Base-by-base conservation (phyloP, 768 basidiomycete species). In the Boletus sp. region DNA sequence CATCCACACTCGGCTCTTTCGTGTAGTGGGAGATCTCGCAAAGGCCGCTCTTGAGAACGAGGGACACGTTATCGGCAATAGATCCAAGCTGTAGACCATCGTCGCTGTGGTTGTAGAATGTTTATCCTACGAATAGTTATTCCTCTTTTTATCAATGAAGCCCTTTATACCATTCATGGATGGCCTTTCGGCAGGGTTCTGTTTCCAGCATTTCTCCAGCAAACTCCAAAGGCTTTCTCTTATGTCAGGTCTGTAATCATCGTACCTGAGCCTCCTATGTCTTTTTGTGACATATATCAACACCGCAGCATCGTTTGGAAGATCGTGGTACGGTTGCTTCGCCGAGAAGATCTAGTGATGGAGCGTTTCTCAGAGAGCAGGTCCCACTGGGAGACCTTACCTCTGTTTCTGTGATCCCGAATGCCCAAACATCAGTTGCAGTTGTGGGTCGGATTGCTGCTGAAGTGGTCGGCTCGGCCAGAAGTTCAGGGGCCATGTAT, bases 11-110 rank as follows among this genome's bases (percentile, higher is more conserved):
- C 50, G 53, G 1, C 63, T 76, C 9, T 90, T 90, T 70, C 84
- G 81, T 14, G 56, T 83, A 23, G 72, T 89, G 44, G 92, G 90
- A 30, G 70, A 71, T 21, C 63, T 92, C 35, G 89, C 92, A 8
- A 81, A 73, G 63, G 69, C 67, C 21, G 77, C 82, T 15, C 66
- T 89, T 38, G 80, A 87, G 62, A 81, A 83, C 7, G 75, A 77
- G 50, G 84, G 81, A 13, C 51, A 68, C 39, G 55, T 51, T 7
- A 61, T 73, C 4, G 57, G 59, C 23, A 41, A 46, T 21, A 57
- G 27, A 48, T 51, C 70, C 7, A 76, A 54, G 47, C 30, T 76
- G 41, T 74, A 64, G 54, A 47, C 29, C 37, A 29, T 32, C 1
- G 6, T 14, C 7, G 17, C 8, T n/a, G 25, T 48, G 35, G 27